Evolutionary conservation across 345 rosid genomes (phyloP), one percentile per base, ranked within the genome.

Genomic region (Bruguiera gymnorhiza): DNA sequence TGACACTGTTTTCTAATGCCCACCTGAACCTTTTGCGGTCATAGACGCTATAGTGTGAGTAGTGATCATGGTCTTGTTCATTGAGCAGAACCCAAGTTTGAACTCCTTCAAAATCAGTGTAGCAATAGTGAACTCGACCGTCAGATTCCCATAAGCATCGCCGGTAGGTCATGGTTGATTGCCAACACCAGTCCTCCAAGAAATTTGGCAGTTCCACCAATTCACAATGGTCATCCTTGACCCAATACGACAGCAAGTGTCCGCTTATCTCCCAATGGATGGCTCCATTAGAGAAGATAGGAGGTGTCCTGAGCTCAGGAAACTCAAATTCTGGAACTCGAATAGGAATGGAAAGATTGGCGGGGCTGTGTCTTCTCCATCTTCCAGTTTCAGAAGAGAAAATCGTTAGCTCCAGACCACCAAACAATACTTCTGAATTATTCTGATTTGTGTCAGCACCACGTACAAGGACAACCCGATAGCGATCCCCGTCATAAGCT

Each of bases 41-140:
- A 26, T 73, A 70, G 72, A 48, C 8, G 31, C 34, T 56, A 10
- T 5, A 3, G 20, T 8, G 7, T 1, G 7, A 73, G 34, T 64
- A 51, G n/a, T 19, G 20, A 27, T 67, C 36, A 27, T 62, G 72
- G 36, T 78, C 81, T 8, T 48, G 18, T 15, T 66, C 30, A 13
- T 62, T 56, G 62, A 78, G 73, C n/a, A 78, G 72, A 36, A 29
- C 23, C 81, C 72, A 66, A 19, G 62, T 51, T 0, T 78, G 75
- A 78, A 78, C 37, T 7, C 78, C 75, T 4, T 66, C 68, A 31
- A 8, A 6, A 56, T 73, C 81, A 27, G 65, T 7, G 29, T 78
- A 70, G 37, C 65, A 23, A 46, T 62, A 70, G 19, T 57, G 65
- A 32, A 78, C 50, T 56, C 34, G 46, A 21, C 75, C 75, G 18